Evolutionary conservation across 225 moss, liverwort and hornwort genomes (phyloP), one percentile per base, ranked within the genome.

Genomic region (Physcomitrium patens): DNA sequence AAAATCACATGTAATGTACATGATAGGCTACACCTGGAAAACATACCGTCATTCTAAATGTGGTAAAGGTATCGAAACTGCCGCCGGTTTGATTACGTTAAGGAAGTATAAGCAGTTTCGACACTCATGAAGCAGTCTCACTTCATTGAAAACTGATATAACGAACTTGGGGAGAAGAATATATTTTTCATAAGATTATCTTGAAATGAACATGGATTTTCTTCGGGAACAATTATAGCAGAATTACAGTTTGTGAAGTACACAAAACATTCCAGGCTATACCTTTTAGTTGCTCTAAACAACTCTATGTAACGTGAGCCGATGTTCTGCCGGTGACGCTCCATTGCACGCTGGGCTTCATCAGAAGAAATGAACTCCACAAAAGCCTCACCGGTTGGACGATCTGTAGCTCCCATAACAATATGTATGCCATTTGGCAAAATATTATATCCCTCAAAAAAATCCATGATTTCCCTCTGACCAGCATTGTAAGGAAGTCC

Each of bases 401-500:
- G 95, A 80, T 99, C 95, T 77, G 99, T 99, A 76, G 99, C 93
- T 87, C 99, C 97, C 91, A 99, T 93, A 23, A 95, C 95, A 83
- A 99, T 89, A 48, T 95, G 93, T 71, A 99, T 90, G 76, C 99
- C 99, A 88, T 95, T 99, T 61, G 93, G 95, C 78, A 99, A 80
- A 74, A 93, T 92, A 78, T 85, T 89, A 78, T 93, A 95, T 55
- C 95, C 99, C 73, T 99, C 99, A 82, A 99, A 99, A 87, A 99
- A 99, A 74, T 99, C 99, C 91, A 99, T 93, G 45, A 95, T 99
- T 76, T 99, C 99, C 82, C 93, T 93, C 70, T 99, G 99, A 71
- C 95, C 95, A 76, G 95, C 99, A 87, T 99, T 99, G 72, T 99
- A 99, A 62, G 99, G 99, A 75, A 99, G 99, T 75, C 99, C 99